These are phyloP conservation scores for Cystoisospora suis DNA, from an alignment of 169 alveolate species.

Conservation along the genomic window DNA sequence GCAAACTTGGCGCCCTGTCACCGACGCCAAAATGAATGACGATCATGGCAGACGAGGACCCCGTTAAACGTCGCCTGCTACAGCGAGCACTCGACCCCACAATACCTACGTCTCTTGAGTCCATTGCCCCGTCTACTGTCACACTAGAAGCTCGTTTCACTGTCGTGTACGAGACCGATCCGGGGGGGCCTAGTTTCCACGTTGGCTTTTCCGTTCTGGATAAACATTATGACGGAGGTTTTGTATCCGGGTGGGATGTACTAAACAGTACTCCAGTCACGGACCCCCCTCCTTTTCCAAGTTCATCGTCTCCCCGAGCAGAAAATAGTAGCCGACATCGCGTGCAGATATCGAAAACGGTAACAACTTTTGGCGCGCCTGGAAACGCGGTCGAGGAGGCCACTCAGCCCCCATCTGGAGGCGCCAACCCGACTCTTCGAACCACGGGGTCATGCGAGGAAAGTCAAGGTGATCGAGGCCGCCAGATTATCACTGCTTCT, in stretches of 20 bases:
- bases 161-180: background rate
- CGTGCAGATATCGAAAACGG: slow-evolving; percentile 21
- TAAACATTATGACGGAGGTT: slow-evolving; percentile 9
- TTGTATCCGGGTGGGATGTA: slow-evolving; percentile 12
- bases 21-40: background rate
- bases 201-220: background rate
- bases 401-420: background rate
- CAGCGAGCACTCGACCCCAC: slow-evolving; percentile 20
- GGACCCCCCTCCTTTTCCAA: background rate
- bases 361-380: background rate
- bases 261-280: background rate
- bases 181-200: background rate
- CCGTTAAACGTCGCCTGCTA: background rate
- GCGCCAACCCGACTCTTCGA: background rate
- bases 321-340: background rate
- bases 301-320: background rate
- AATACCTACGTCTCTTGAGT: background rate
- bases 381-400: background rate
- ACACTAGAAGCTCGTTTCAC: background rate
- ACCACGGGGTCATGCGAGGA: background rate
- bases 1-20: background rate
- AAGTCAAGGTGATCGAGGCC: background rate
- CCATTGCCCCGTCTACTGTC: background rate
- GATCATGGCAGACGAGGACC: background rate
- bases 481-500: background rate